These are phyloP conservation scores for Coniosporium tulheliwenetii DNA, from an alignment of 2,329 filamentous ascomycete species.

Conservation along the genomic window DNA sequence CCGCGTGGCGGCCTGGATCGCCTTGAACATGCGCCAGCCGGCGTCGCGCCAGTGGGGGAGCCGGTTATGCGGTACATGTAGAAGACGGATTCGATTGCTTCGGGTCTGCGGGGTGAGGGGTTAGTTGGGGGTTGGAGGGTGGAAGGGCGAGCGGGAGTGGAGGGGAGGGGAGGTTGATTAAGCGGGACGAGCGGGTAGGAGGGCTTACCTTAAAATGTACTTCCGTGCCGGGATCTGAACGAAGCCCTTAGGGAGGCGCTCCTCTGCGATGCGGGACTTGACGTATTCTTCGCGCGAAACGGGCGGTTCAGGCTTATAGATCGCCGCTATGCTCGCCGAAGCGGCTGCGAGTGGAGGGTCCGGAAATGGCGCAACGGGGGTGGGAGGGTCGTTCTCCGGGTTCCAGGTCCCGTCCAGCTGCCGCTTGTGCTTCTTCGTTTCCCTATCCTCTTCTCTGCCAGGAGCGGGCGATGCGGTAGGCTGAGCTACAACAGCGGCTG, in stretches of 20 bases:
- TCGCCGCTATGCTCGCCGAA: not conserved
- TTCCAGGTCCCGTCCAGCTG: too few relatives aligned
- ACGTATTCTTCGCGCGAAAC: constrained; percentile 15
- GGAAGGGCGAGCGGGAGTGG: constrained; percentile 4
- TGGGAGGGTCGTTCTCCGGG: too few relatives aligned
- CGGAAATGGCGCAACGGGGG: too few relatives aligned
- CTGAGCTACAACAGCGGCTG: too few relatives aligned
- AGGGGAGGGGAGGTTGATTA: constrained; percentile 8
- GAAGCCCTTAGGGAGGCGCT: constrained; percentile 25
- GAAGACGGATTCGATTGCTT: constrained; percentile 79
- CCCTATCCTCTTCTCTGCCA: too few relatives aligned
- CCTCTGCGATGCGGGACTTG: constrained; percentile 17
- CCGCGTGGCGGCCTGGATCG: constrained; percentile 50
- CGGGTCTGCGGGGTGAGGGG: constrained; percentile 39
- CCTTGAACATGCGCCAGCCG: constrained; percentile 74
- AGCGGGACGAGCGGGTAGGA: not conserved
- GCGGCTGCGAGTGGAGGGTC: too few relatives aligned
- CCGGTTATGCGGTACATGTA: constrained; percentile 85
- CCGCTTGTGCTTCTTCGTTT: too few relatives aligned
- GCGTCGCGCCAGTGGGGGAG: constrained; percentile 60
- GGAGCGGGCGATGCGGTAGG: too few relatives aligned
- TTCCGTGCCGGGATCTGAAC: constrained; percentile 18
- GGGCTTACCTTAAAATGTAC: constrained; percentile 23
- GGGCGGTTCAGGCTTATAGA: constrained; percentile 6
- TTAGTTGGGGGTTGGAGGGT: constrained; percentile 7